Percentiles rank a stretch among this genome's conserved stretches.
Evolutionary conservation across 345 rosid genomes (phyloP).

Genomic region (Sapria himalayana): DNA sequence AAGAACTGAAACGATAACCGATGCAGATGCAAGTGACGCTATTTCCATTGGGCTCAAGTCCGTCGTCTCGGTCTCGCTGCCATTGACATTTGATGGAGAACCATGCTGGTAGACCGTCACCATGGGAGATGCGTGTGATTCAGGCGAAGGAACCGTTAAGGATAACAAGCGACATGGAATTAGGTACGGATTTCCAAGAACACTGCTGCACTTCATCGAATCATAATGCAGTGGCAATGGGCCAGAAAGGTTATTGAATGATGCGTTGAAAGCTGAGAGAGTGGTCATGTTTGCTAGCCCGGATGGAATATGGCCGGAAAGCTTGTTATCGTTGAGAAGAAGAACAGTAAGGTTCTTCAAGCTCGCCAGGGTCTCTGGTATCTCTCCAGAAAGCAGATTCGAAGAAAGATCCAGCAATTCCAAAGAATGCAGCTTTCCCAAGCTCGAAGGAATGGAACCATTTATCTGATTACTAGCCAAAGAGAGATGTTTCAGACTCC

Average conservation of each 20-base stretch:
- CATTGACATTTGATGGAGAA: conserved; percentile 7
- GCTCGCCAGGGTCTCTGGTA: conserved; percentile 22
- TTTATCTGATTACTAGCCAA: conserved; percentile 31
- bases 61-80: conserved; percentile 6
- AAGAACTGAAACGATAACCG: conserved; percentile 36
- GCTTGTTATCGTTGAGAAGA: conserved; percentile 34
- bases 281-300: conserved; percentile 23
- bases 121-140: conserved; percentile 7
- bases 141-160: conserved; percentile 20
- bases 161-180: conserved; percentile 22
- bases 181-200: conserved; percentile 34
- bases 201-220: conserved; percentile 22
- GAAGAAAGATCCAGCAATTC: conserved; percentile 37
- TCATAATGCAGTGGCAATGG: conserved; percentile 23
- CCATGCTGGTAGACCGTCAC: conserved; percentile 7
- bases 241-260: conserved; percentile 44
- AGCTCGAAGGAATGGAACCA: conserved; percentile 28
- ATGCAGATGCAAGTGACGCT: conserved; percentile 41
- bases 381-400: conserved; percentile 33
- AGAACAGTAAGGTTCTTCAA: conserved; percentile 29
- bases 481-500: conserved; percentile 23
- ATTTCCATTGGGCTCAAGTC: conserved; percentile 35
- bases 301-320: conserved; percentile 39
- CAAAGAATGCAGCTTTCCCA: conserved; percentile 21
- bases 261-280: conserved; percentile 33